Percentiles rank a stretch among this genome's conserved stretches.
Conservation (phyloP, 345 rosid species). For the Tarenaya hassleriana region DNA sequence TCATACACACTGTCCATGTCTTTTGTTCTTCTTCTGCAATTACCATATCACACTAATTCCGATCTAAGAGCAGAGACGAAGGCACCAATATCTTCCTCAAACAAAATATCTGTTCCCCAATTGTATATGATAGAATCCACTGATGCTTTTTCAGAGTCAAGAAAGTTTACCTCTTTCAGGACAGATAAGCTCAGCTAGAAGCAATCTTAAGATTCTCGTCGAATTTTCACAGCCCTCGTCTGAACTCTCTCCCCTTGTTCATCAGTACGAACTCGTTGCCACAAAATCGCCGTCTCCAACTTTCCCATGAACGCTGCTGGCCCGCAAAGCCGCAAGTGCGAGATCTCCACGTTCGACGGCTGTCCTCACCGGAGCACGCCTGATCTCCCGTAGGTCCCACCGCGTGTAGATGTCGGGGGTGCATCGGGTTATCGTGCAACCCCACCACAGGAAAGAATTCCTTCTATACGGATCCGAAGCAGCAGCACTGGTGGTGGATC, state of each 20-base stretch:
- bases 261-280: constrained; percentile 59
- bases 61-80: too few relatives aligned
- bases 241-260: constrained; percentile 87
- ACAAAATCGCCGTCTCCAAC: constrained; percentile 72
- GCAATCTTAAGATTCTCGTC: constrained; percentile 55
- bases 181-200: constrained; percentile 67
- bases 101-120: not conserved
- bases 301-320: constrained; percentile 92
- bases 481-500: constrained; percentile 79
- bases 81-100: too few relatives aligned
- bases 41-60: too few relatives aligned
- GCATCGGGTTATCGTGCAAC: constrained; percentile 67
- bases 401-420: constrained; percentile 78
- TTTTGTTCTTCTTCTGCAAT: too few relatives aligned
- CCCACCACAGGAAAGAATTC: constrained; percentile 84
- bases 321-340: constrained; percentile 79
- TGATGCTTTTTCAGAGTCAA: not conserved
- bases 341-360: constrained; percentile 74
- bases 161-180: constrained; percentile 66
- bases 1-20: constrained; percentile 12
- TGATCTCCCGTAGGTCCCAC: constrained; percentile 92
- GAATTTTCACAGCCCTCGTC: constrained; percentile 67
- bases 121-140: too few relatives aligned
- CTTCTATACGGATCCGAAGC: constrained; percentile 75
- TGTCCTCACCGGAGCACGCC: constrained; percentile 82